A percentile compares a stretch with the other conserved stretches of the same genome.
These are phyloP conservation scores for Chalaropsis thielavioides DNA, from an alignment of 2,329 filamentous ascomycete genomes.

Conservation along the genomic window DNA sequence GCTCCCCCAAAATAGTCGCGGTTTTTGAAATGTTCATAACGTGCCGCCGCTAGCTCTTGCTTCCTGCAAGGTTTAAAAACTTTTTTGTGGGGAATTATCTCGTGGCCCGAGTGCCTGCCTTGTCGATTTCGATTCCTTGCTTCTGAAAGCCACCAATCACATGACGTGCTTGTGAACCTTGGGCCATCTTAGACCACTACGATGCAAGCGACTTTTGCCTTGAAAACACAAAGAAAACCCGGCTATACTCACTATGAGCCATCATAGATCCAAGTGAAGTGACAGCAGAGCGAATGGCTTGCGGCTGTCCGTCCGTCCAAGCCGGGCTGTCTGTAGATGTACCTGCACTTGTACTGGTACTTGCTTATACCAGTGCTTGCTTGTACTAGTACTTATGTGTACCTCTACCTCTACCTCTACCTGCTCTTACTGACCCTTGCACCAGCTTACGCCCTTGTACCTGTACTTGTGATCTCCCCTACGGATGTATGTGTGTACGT, in stretches of 20 bases:
- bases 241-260: background rate
- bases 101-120: slow-evolving; percentile 3
- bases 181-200: background rate
- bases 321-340: background rate
- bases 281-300: background rate
- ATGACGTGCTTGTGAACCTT: background rate
- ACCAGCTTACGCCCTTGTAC: background rate
- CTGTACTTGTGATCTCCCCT: background rate
- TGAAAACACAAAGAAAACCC: background rate
- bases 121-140: background rate
- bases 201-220: background rate
- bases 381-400: too few relatives aligned
- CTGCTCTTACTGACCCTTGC: background rate
- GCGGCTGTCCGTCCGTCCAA: background rate
- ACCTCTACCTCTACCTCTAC: too few relatives aligned
- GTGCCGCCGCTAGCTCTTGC: background rate
- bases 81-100: slow-evolving; percentile 12
- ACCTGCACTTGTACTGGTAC: background rate
- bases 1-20: background rate
- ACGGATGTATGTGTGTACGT: background rate
- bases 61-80: slow-evolving; percentile 1
- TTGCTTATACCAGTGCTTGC: too few relatives aligned
- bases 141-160: background rate
- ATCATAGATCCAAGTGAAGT: background rate
- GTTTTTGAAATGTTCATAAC: background rate